phyloP scores from a whole-genome alignment of 2,329 filamentous ascomycete genomes.

The Setomelanomma holmii region DNA sequence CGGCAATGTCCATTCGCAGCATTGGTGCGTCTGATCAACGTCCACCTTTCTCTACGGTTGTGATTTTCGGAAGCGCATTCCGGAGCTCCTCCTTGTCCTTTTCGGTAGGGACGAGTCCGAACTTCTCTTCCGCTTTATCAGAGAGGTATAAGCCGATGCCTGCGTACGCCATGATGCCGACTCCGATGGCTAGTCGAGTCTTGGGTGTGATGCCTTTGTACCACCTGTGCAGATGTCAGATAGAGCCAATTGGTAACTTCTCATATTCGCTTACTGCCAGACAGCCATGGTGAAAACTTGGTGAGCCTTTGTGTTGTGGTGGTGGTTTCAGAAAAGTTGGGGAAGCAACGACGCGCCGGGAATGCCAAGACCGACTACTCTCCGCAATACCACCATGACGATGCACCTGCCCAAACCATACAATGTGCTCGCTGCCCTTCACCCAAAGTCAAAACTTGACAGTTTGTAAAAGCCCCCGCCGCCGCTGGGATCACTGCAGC shows the following conservation, averaged over 20 bases:
- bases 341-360: neutral
- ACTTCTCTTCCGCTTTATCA: slow-evolving; percentile 74
- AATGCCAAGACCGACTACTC: slow-evolving; percentile 1
- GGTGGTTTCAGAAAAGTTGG: neutral
- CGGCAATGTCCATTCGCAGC: too few species aligned
- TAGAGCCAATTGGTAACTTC: neutral
- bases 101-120: slow-evolving; percentile 75
- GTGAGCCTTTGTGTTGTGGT: slow-evolving; percentile 5
- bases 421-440: too few species aligned
- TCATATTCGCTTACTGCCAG: slow-evolving; percentile 42
- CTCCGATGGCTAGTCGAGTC: slow-evolving; percentile 74
- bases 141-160: slow-evolving; percentile 74
- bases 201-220: slow-evolving; percentile 76
- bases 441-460: neutral
- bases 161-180: slow-evolving; percentile 79
- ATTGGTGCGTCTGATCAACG: slow-evolving; percentile 16
- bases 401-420: too few species aligned
- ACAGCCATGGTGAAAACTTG: slow-evolving; percentile 37
- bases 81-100: slow-evolving; percentile 74
- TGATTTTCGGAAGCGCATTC: slow-evolving; percentile 67
- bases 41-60: slow-evolving; percentile 30
- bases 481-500: neutral
- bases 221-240: slow-evolving; percentile 33
- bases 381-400: neutral
- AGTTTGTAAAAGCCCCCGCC: neutral